Evolutionary conservation across 495 filamentous ascomycete species (phyloP).

Genomic region (Talaromyces liani): DNA sequence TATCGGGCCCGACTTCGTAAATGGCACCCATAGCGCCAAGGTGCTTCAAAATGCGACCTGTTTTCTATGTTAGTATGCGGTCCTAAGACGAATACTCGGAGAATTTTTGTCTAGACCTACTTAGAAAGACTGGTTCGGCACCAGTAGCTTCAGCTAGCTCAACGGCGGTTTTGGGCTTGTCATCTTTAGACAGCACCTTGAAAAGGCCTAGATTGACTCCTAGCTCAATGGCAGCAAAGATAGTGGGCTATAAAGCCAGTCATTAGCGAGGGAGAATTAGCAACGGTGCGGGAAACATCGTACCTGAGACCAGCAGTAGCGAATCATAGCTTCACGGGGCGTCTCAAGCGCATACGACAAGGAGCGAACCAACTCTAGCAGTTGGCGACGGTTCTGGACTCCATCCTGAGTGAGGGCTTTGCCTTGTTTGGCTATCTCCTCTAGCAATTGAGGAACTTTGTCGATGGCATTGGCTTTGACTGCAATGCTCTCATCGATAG

Average conservation of each 20-base stretch:
- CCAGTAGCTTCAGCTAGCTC: constrained; percentile 25
- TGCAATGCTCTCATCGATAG: constrained; percentile 13
- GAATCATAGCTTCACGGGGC: constrained; percentile 33
- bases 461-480: constrained; percentile 20
- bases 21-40: constrained; percentile 20
- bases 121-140: constrained; percentile 22
- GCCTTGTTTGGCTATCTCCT: constrained; percentile 17
- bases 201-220: constrained; percentile 29
- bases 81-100: not conserved
- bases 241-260: constrained; percentile 12
- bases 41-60: constrained; percentile 24
- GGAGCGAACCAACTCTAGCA: constrained; percentile 23
- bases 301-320: constrained; percentile 34
- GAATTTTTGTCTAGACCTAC: constrained; percentile 11
- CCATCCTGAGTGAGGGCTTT: constrained; percentile 11
- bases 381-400: constrained; percentile 16
- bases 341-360: constrained; percentile 31
- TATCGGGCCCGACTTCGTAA: constrained; percentile 19
- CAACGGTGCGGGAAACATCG: not conserved
- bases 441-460: constrained; percentile 19
- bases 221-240: constrained; percentile 25
- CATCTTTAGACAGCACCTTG: constrained; percentile 22
- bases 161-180: constrained; percentile 21
- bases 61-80: not conserved
- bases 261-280: not conserved